Percentiles rank a stretch among this genome's conserved stretches.
Evolutionary conservation across 768 basidiomycete genomes (phyloP).

Genomic region (Obba rivulosa): DNA sequence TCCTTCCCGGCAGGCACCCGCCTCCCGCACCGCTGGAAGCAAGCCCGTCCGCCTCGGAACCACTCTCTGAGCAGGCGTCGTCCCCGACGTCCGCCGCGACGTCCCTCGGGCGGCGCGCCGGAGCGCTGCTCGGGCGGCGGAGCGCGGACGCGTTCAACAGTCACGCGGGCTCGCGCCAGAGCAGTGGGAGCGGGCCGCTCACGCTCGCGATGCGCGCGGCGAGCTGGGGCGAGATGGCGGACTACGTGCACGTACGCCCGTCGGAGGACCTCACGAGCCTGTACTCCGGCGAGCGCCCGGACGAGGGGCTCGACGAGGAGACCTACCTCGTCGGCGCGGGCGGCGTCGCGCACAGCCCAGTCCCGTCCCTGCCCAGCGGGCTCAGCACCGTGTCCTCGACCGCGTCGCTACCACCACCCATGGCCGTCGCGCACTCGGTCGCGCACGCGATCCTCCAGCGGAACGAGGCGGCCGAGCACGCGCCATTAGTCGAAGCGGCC

Average conservation of each 20-base stretch:
- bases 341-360: conserved; percentile 28
- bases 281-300: conserved; percentile 35
- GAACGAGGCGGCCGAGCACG: conserved; percentile 17
- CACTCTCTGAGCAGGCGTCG: no score
- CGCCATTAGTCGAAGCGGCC: conserved; percentile 20
- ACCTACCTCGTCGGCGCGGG: conserved; percentile 50
- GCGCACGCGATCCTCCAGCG: conserved; percentile 28
- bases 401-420: conserved; percentile 8
- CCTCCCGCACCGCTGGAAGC: no score
- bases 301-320: conserved; percentile 43
- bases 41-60: no score
- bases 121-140: conserved; percentile 19
- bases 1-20: conserved; percentile 1
- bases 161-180: conserved; percentile 22
- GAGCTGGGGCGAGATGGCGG: conserved; percentile 55
- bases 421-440: conserved; percentile 9
- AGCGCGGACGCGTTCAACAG: conserved; percentile 44
- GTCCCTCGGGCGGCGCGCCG: neutral
- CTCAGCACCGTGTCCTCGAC: conserved; percentile 24
- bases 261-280: conserved; percentile 40
- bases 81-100: no score
- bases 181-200: conserved; percentile 24
- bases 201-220: conserved; percentile 54
- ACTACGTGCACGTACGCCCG: conserved; percentile 26
- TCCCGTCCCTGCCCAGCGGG: conserved; percentile 18